A percentile compares a stretch with the other conserved stretches of the same genome.
phyloP scores from a whole-genome alignment of 2,329 filamentous ascomycete species.

The Ramichloridium luteum region DNA sequence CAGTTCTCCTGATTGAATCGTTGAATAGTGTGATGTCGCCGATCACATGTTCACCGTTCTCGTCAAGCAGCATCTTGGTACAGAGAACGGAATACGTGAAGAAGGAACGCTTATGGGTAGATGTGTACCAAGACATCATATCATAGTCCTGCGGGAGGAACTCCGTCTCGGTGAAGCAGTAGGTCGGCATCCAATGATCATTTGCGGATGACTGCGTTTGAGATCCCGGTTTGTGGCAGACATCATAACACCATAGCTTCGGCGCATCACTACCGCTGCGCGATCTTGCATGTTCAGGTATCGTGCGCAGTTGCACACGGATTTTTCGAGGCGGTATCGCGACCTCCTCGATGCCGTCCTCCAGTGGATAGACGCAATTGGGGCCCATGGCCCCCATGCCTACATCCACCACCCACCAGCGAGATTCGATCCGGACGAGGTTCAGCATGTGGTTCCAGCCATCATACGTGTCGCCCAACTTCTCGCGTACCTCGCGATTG shows the following conservation, averaged over 20 bases:
- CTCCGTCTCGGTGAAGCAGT: conserved; percentile 55
- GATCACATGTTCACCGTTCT: conserved; percentile 24
- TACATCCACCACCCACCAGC: conserved; percentile 29
- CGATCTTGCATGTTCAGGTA: conserved; percentile 14
- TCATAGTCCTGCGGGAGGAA: conserved; percentile 50
- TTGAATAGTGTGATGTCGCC: conserved; percentile 32
- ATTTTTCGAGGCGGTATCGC: conserved; percentile 13
- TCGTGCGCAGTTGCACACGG: conserved; percentile 15
- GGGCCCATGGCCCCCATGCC: conserved; percentile 30
- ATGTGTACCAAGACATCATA: conserved; percentile 47
- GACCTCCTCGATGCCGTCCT: conserved; percentile 14
- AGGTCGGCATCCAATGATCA: conserved; percentile 50
- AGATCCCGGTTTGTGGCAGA: conserved; percentile 16
- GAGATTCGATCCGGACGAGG: conserved; percentile 25
- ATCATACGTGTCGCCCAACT: conserved; percentile 15
- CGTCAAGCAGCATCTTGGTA: conserved; percentile 40
- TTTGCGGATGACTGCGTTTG: no score
- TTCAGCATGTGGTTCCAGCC: conserved; percentile 35
- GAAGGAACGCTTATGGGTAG: conserved; percentile 36
- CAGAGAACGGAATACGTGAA: conserved; percentile 45
- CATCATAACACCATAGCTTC: conserved; percentile 34
- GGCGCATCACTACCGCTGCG: conserved; percentile 18
- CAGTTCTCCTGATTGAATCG: conserved; percentile 34
- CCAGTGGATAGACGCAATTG: conserved; percentile 27
- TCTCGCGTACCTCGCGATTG: conserved; percentile 9